Base-by-base conservation (phyloP, 108 stramenopile genomes). In the Cyclotella atomus region DNA sequence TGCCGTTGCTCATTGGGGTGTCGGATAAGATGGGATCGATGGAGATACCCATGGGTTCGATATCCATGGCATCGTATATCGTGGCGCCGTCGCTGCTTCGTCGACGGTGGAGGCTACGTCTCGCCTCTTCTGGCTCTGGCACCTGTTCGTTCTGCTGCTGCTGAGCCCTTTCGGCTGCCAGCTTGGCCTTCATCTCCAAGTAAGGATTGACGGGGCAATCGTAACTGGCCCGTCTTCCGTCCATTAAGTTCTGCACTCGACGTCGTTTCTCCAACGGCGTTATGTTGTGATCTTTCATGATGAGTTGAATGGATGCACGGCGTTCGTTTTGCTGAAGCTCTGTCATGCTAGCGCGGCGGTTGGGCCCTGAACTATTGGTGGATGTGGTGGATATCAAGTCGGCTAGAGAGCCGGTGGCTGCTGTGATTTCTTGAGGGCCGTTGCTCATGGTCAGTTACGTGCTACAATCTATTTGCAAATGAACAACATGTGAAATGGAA, bases 191-290 rank as follows among this genome's bases (percentile, higher is more conserved):
- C 65, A 66, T 53, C 49, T 52, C 68, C 28, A 70, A 65, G 35
- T 80, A 68, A 4, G 71, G 73, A 59, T 66, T 80, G 8, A 54
- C 64, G 14, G 71, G 30, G 0, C 56, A 29, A 27, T 59, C 69
- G 28, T 52, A 46, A 21, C 62, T 63, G 23, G 38, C 55, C 29
- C 61, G 36, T 16, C 94, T 75, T 19, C 94, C 94, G 71, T 95
- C 94, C 94, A 95, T 95, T 19, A 95, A 46, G 63, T 67, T 65
- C 65, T 95, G 94, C 32, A 95, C 91, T 12, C 88, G 85, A 15
- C 83, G 59, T n/a, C 89, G 82, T 49, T 89, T 78, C 60, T 92
- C 91, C 2, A 84, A 61, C 0, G 77, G 77, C 5, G 85, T 71
- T 0, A 95, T 61, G 49, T 43, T 57, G 0, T 63, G 60, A 66